phyloP scores from a whole-genome alignment of 2,329 filamentous ascomycete species.

The Ascomycota sp. region DNA sequence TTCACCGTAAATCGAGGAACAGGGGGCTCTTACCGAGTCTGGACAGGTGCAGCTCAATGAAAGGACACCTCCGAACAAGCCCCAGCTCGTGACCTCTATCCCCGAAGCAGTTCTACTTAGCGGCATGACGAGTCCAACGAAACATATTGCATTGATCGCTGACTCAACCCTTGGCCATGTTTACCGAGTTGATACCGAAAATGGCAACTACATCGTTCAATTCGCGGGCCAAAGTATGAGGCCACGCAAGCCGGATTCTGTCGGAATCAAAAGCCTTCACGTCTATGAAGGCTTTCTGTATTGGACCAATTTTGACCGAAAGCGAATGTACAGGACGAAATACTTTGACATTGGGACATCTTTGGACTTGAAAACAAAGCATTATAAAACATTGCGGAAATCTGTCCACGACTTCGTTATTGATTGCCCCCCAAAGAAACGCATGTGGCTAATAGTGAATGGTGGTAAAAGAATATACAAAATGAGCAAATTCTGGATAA shows the following conservation, averaged over 20 bases:
- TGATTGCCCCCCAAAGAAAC: no score
- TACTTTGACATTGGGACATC: no score
- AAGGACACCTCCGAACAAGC: background rate
- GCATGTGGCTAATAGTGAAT: no score
- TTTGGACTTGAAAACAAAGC: no score
- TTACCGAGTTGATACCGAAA: background rate
- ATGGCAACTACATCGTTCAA: background rate
- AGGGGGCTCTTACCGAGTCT: constrained; percentile 1
- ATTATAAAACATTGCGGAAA: no score
- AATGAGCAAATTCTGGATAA: no score
- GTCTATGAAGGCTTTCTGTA: background rate
- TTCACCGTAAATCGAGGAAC: background rate
- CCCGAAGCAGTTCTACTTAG: constrained; percentile 1
- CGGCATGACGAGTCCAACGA: background rate
- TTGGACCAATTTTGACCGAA: constrained; percentile 1
- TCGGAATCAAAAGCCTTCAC: constrained; percentile 2
- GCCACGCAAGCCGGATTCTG: background rate
- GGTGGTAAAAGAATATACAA: no score
- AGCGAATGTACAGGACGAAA: background rate
- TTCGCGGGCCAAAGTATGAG: background rate
- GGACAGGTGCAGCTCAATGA: constrained; percentile 1
- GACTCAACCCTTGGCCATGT: constrained; percentile 1
- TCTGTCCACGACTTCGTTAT: no score
- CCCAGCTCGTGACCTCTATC: background rate
- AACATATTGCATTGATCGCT: constrained; percentile 1